Evolutionary conservation across 169 alveolate genomes (phyloP).

Genomic region (Plasmodium sp.): DNA sequence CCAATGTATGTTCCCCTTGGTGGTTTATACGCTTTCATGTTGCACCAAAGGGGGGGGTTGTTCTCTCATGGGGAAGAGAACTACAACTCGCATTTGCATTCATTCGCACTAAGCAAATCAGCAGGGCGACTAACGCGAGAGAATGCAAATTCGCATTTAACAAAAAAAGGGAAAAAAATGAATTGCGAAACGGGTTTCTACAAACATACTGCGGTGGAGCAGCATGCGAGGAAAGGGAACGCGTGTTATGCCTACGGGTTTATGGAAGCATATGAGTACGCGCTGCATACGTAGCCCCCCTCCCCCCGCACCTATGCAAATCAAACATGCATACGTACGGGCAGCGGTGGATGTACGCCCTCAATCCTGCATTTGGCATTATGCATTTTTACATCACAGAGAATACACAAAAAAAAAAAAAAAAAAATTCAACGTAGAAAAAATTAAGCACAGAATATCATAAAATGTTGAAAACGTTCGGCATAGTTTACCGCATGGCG

Average conservation of each 20-base stretch:
- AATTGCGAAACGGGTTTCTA: neutral
- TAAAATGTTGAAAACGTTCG: neutral
- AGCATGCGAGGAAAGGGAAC: neutral
- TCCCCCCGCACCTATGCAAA: neutral
- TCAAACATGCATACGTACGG: neutral
- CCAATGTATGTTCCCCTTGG: neutral
- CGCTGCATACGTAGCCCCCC: neutral
- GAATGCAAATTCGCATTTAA: neutral
- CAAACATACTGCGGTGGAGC: neutral
- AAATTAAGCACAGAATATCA: neutral
- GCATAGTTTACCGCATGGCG: neutral
- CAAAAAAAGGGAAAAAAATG: neutral
- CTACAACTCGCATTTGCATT: neutral
- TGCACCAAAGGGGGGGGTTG: neutral
- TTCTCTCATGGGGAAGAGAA: neutral
- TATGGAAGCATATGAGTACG: neutral
- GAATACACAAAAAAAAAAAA: neutral
- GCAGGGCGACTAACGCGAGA: neutral
- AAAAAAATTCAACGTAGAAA: neutral
- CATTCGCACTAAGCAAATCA: neutral
- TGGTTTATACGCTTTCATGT: neutral
- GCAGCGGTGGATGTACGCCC: neutral
- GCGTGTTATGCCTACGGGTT: neutral
- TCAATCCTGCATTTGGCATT: neutral
- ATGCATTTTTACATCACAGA: neutral